phyloP scores from a whole-genome alignment of 2,329 filamentous ascomycete genomes.

The Teratosphaeria destructans region DNA sequence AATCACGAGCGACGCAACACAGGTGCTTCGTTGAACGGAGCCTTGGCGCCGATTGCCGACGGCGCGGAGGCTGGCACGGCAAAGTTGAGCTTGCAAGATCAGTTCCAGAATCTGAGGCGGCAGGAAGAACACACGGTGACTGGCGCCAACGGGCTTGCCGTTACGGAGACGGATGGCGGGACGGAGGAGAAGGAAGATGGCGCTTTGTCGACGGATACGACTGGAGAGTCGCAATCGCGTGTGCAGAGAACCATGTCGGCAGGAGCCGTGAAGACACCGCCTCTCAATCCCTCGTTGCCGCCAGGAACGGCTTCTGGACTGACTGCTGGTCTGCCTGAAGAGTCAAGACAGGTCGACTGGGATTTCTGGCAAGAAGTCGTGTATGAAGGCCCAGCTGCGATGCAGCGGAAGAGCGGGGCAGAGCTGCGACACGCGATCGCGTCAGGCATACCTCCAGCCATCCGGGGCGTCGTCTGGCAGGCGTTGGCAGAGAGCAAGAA shows the following conservation, averaged over 20 bases:
- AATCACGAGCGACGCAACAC: conserved; percentile 15
- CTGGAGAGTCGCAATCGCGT: conserved; percentile 20
- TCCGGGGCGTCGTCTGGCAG: conserved; percentile 98
- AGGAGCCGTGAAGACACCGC: conserved; percentile 41
- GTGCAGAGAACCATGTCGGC: not conserved
- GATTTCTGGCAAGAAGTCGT: conserved; percentile 95
- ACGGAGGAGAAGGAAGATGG: conserved; percentile 24
- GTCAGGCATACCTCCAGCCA: conserved; percentile 84
- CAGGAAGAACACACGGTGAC: conserved; percentile 31
- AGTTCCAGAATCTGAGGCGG: conserved; percentile 36
- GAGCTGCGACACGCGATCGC: conserved; percentile 87
- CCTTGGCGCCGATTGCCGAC: conserved; percentile 12
- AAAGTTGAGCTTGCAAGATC: conserved; percentile 35
- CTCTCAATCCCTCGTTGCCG: conserved; percentile 61
- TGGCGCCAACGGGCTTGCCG: conserved; percentile 8
- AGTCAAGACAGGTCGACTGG: conserved; percentile 79
- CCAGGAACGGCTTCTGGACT: conserved; percentile 81
- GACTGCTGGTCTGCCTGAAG: conserved; percentile 63
- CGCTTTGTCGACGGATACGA: conserved; percentile 12
- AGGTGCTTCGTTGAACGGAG: conserved; percentile 10
- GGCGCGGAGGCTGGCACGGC: conserved; percentile 20
- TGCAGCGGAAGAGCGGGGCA: conserved; percentile 76
- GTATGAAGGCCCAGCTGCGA: conserved; percentile 81
- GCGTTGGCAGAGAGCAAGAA: conserved; percentile 93
- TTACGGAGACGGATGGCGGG: conserved; percentile 8